Evolutionary conservation across 1,139 yeast genomes (phyloP), one percentile per base, ranked within the genome.

Genomic region (Casaregolazyma lundiana): DNA sequence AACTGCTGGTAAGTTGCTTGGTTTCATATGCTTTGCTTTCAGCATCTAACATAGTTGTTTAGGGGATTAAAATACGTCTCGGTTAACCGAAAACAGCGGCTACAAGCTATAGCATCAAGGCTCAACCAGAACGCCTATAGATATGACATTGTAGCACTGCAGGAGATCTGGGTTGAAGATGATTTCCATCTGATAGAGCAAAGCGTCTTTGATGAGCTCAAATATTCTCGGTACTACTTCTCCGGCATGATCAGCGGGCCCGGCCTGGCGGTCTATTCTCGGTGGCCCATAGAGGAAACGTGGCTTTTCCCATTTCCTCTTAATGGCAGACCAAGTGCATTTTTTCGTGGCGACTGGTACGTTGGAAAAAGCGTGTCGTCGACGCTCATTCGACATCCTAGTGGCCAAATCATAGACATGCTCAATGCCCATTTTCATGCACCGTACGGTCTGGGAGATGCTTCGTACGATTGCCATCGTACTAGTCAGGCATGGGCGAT

Each of bases 401-500:
- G 67, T 1, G 72, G 73, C 13, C 66, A 73, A 16, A 87, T 83
- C 13, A 69, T 92, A 41, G 97, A 95, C 11, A 66, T 94, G 6
- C 70, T 92, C 59, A 90, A 90, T 60, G 83, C 95, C 15, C 99
- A 92, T 62, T 84, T 94, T 92, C 99, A 92, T 67, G 98, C 99
- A 1, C 98, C 99, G 0, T 92, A 92, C 62, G 79, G 94, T 0
- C 68, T 71, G 0, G 97, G 97, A 0, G 96, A 88, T 65, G 94
- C 95, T 4, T 84, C 94, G 4, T 92, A 94, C 62, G 72, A 81
- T 2, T 86, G 96, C 55, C 97, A 92, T 62, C 71, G 98, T 46
- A 83, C 96, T 0, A 80, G 95, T 50, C 99, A 92, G 65, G 97
- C 97, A 0, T 92, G 97, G 97, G 97, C 90, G 63, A 78, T 94